Conservation (phyloP, 352 stramenopile species). For the Halophytophthora polymorphica region DNA sequence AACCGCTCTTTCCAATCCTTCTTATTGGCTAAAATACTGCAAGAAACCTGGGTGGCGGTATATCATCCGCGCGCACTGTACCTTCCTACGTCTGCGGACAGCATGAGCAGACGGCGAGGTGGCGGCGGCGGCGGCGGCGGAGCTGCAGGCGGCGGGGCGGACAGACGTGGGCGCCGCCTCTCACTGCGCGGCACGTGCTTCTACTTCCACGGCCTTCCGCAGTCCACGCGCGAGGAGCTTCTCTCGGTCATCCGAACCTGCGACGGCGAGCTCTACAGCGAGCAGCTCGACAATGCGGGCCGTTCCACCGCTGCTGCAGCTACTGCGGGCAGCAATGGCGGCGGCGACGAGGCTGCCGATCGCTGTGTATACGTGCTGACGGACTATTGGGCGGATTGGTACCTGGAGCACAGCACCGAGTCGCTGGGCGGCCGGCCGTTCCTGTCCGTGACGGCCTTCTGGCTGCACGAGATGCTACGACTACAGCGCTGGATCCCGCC, state of each 20-base stretch:
- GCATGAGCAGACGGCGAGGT: background rate
- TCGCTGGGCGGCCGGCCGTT: background rate
- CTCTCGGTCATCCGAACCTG: slow-evolving; percentile 7
- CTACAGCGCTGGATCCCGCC: slow-evolving; percentile 31
- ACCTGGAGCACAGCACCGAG: background rate
- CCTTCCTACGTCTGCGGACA: too few species aligned
- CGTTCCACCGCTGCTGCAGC: background rate
- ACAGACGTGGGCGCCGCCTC: slow-evolving; percentile 8
- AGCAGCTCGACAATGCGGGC: background rate
- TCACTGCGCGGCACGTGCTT: slow-evolving; percentile 29
- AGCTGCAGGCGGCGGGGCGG: background rate
- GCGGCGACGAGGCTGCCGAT: background rate
- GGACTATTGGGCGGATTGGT: slow-evolving; percentile 46
- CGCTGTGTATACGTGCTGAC: slow-evolving; percentile 40
- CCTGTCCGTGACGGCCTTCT: slow-evolving; percentile 47
- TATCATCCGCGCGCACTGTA: too few species aligned
- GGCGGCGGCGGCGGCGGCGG: too few species aligned
- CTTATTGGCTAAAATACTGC: too few species aligned
- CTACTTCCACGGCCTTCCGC: slow-evolving; percentile 27
- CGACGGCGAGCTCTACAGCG: slow-evolving; percentile 14
- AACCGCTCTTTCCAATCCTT: too few species aligned
- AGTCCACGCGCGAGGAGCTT: slow-evolving; percentile 13
- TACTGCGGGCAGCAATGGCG: background rate
- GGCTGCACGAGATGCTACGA: slow-evolving; percentile 46
- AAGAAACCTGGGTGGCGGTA: too few species aligned